Conservation (phyloP, 2,329 filamentous ascomycete genomes). For the Aotearoamyces nothofagi region DNA sequence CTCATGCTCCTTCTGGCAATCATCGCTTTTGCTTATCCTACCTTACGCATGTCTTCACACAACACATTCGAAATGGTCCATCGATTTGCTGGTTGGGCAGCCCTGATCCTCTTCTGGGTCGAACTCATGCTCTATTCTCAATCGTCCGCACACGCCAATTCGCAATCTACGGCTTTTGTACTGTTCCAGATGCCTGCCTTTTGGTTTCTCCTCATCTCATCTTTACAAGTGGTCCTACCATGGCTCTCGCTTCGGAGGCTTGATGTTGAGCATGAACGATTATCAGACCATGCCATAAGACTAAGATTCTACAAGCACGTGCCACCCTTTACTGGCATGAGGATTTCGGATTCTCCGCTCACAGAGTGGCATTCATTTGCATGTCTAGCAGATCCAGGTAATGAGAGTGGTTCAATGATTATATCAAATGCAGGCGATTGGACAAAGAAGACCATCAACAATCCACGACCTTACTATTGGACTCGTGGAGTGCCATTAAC, state of each 20-base stretch:
- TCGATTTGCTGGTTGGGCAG: slow-evolving; percentile 38
- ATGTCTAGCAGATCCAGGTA: slow-evolving; percentile 32
- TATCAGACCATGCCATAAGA: slow-evolving; percentile 41
- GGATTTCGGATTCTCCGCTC: slow-evolving; percentile 31
- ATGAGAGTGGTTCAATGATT: slow-evolving; percentile 32
- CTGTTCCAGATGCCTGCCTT: slow-evolving; percentile 27
- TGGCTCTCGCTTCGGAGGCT: slow-evolving; percentile 42
- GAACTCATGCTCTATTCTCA: slow-evolving; percentile 29
- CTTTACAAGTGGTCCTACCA: slow-evolving; percentile 35
- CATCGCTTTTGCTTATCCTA: slow-evolving; percentile 32
- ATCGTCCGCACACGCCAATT: too few relatives aligned
- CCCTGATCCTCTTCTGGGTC: slow-evolving; percentile 32
- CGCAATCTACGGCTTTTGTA: slow-evolving; percentile 6
- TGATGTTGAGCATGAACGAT: slow-evolving; percentile 30
- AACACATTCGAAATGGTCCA: slow-evolving; percentile 41
- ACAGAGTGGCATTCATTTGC: slow-evolving; percentile 44
- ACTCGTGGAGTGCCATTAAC: slow-evolving; percentile 32
- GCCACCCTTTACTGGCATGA: slow-evolving; percentile 25
- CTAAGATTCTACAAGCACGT: slow-evolving; percentile 35
- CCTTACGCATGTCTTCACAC: slow-evolving; percentile 32
- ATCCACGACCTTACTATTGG: slow-evolving; percentile 35
- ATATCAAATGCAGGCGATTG: slow-evolving; percentile 43
- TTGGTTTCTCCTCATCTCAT: slow-evolving; percentile 39
- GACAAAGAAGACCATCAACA: slow-evolving; percentile 34
- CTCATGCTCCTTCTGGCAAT: slow-evolving; percentile 30